Percentiles rank a stretch among this genome's conserved stretches.
These are phyloP conservation scores for Pogostemon cablin DNA, from an alignment of 257 asterid genomes.

Conservation along the genomic window DNA sequence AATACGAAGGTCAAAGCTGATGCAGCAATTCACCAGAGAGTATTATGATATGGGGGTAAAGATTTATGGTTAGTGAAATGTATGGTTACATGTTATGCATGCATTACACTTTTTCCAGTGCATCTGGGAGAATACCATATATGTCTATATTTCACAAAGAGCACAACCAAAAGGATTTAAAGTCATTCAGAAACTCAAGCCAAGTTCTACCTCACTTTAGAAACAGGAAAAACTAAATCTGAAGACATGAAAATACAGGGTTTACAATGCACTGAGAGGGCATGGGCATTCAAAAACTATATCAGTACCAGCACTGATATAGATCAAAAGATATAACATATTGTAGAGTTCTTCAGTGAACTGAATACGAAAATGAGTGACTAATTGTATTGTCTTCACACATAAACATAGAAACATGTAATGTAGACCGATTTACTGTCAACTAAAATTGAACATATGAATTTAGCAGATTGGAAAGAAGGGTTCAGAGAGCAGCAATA, in stretches of 20 bases:
- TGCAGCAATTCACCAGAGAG: not conserved
- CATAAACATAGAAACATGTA: not conserved
- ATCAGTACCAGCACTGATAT: not conserved
- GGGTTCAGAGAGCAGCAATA: too few relatives aligned
- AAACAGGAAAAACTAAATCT: slow-evolving; percentile 10
- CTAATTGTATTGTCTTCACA: not conserved
- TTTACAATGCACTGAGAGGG: not conserved
- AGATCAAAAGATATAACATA: not conserved
- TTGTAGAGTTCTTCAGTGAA: not conserved
- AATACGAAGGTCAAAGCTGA: not conserved
- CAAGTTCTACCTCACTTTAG: not conserved
- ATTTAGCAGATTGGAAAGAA: not conserved
- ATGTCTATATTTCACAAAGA: not conserved
- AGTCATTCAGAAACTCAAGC: slow-evolving; percentile 1
- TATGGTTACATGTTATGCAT: not conserved
- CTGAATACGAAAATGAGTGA: not conserved
- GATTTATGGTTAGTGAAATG: not conserved
- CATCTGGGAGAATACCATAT: not conserved
- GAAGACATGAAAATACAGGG: not conserved
- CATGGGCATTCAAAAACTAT: slow-evolving; percentile 1
- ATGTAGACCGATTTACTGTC: not conserved
- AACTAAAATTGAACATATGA: slow-evolving; percentile 2
- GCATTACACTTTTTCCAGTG: not conserved
- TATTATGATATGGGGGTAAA: not conserved
- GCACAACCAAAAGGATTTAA: slow-evolving; percentile 8